Percentiles rank a stretch among this genome's conserved stretches.
Conservation (phyloP, 2,329 filamentous ascomycete genomes). For the Microsporum audouinii region DNA sequence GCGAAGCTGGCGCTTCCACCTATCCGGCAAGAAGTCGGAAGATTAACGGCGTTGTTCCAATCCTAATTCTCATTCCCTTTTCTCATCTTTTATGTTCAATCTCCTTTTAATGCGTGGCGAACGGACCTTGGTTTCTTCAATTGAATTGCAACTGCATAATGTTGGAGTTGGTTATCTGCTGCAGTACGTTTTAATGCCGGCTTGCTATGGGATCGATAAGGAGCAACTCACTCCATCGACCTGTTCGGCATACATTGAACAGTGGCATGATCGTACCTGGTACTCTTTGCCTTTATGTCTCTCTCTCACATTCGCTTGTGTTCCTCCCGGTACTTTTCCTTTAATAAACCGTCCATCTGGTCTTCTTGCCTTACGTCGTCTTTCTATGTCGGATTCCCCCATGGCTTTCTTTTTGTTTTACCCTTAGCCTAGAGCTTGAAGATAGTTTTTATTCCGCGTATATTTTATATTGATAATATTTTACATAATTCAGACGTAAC, state of each 20-base stretch:
- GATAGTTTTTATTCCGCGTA: neutral
- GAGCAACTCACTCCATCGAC: neutral
- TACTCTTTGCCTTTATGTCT: neutral
- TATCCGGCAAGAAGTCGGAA: slow-evolving; percentile 17
- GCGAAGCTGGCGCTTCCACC: slow-evolving; percentile 60
- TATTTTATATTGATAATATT: neutral
- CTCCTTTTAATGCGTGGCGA: neutral
- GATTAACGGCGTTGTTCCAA: neutral
- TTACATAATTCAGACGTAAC: neutral
- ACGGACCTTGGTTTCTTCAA: neutral
- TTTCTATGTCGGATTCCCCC: neutral
- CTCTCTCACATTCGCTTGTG: no score
- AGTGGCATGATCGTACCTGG: neutral
- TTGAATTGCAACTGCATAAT: neutral
- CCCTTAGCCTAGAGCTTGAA: neutral
- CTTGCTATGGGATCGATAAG: no score
- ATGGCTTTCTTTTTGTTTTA: neutral
- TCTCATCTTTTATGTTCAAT: neutral
- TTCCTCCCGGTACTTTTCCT: neutral
- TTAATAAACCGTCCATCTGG: neutral
- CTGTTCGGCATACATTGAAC: neutral
- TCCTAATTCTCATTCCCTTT: neutral
- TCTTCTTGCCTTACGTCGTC: neutral
- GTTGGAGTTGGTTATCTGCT: neutral
- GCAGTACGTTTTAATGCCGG: neutral